Base-by-base conservation (phyloP, 768 basidiomycete genomes). In the Cystobasidium ongulense region DNA sequence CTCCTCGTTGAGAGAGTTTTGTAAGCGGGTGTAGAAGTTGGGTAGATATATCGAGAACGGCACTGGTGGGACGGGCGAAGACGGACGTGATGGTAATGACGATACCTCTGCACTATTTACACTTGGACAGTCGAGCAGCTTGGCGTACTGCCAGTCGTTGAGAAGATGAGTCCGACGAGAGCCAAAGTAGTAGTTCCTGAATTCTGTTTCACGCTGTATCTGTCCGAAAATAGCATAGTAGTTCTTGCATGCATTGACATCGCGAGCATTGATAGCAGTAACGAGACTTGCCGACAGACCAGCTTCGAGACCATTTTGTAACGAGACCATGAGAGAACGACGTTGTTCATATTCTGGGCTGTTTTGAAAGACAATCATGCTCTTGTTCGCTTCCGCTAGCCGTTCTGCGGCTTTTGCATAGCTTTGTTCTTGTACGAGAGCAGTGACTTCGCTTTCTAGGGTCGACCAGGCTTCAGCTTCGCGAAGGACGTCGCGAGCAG, bases 401-500 rank as follows among this genome's bases (percentile, higher is more conserved):
- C 95, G 84, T 76, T 90, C 89, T n/a, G 94, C 94, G 0, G 95
- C 95, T 79, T 93, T 92, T 63, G 86, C 86, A 79, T 91, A 95
- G 76, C 84, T 87, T 77, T 86, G 85, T 77, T 92, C 90, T 17
- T 85, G 82, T 50, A 98, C 85, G n/a, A 95, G 85, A 1, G 89
- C 84, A 0, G 90, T 90, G 59, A 96, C 89, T 82, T 99, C 96
- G 39, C 89, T 85, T 80, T 98, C 96, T 57, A 99, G 85, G 1
- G 91, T 91, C 72, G 89, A 90, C 96, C 96, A 99, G 76, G 89
- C 91, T 83, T 98, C 94, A 15, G 96, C 94, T 80, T 98, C 95
- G 29, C 89, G 87, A 39, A 98, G 82, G 21, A 97, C 92, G 75
- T 92, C 92, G 38, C 93, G 84, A 0, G 92, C 86, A 0, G 88